Conservation (phyloP, 129 eudicot species). For the Centrapalus pauciflorus region DNA sequence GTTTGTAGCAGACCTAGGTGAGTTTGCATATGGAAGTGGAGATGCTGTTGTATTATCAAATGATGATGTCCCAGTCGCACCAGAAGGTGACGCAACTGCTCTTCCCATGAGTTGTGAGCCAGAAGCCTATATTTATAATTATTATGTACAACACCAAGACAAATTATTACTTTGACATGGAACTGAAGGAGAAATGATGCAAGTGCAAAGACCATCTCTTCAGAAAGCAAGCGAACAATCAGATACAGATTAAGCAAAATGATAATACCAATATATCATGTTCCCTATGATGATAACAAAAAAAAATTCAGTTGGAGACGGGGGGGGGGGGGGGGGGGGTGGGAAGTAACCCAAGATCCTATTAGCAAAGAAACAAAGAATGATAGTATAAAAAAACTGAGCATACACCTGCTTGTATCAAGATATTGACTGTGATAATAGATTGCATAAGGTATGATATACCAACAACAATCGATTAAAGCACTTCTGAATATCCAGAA, state of each 20-base stretch:
- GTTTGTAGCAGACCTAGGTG: slow-evolving; percentile 79
- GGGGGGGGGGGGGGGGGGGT: neutral
- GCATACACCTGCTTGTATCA: too few relatives aligned
- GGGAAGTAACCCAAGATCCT: too few relatives aligned
- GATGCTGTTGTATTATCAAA: slow-evolving; percentile 84
- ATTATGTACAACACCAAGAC: neutral
- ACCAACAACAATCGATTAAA: neutral
- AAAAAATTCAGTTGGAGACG: neutral
- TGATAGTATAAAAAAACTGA: neutral
- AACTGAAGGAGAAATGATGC: neutral
- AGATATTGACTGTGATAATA: neutral
- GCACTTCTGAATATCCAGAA: neutral
- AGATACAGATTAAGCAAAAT: neutral
- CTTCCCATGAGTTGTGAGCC: slow-evolving; percentile 80
- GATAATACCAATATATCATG: neutral
- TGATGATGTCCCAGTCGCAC: slow-evolving; percentile 47
- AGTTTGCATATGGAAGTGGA: slow-evolving; percentile 71
- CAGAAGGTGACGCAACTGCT: slow-evolving; percentile 89
- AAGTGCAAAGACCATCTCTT: neutral
- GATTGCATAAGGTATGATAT: neutral
- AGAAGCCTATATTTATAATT: slow-evolving; percentile 48
- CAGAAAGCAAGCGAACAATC: neutral
- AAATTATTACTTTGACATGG: neutral
- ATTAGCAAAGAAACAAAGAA: too few relatives aligned
- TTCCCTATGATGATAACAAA: neutral